Evolutionary conservation across 352 stramenopile genomes (phyloP).

Genomic region (Pythium myriotylum): DNA sequence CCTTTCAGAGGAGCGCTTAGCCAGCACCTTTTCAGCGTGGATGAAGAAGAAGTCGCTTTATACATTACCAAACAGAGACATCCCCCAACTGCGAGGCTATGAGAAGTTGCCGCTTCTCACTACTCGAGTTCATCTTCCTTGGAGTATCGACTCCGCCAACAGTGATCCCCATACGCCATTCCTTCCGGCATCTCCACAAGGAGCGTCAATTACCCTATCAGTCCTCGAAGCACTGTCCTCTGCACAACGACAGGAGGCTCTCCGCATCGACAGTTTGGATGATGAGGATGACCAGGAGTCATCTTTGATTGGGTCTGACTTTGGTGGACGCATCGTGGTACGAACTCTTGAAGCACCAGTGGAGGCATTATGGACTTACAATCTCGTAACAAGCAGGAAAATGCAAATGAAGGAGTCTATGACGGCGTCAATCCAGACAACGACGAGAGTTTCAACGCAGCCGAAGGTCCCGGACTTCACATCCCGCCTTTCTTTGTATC

Average conservation of each 20-base stretch:
- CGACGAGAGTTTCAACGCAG: not conserved
- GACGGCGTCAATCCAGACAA: not conserved
- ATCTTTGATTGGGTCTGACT: slow-evolving; percentile 1
- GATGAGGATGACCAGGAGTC: slow-evolving; percentile 3
- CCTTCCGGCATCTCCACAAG: not conserved
- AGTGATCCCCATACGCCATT: not conserved
- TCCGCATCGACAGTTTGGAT: slow-evolving; percentile 20
- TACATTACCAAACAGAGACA: slow-evolving; percentile 39
- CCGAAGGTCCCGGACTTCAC: not conserved
- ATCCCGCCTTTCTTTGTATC: slow-evolving; percentile 22
- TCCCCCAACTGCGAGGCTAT: slow-evolving; percentile 47
- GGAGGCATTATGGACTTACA: not conserved
- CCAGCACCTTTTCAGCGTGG: slow-evolving; percentile 49
- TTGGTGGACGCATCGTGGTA: slow-evolving; percentile 27
- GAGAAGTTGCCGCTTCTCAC: slow-evolving; percentile 53
- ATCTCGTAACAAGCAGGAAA: not conserved
- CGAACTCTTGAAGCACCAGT: not conserved
- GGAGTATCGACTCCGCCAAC: slow-evolving; percentile 16
- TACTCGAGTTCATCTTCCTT: slow-evolving; percentile 39
- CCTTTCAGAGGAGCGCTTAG: slow-evolving; percentile 18
- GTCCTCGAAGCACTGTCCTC: slow-evolving; percentile 23
- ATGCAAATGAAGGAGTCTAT: not conserved
- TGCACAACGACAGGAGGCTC: slow-evolving; percentile 2
- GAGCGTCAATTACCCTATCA: slow-evolving; percentile 11
- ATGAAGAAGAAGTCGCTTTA: slow-evolving; percentile 52